Evolutionary conservation across 768 basidiomycete genomes (phyloP).

Genomic region (Collybia sordida): DNA sequence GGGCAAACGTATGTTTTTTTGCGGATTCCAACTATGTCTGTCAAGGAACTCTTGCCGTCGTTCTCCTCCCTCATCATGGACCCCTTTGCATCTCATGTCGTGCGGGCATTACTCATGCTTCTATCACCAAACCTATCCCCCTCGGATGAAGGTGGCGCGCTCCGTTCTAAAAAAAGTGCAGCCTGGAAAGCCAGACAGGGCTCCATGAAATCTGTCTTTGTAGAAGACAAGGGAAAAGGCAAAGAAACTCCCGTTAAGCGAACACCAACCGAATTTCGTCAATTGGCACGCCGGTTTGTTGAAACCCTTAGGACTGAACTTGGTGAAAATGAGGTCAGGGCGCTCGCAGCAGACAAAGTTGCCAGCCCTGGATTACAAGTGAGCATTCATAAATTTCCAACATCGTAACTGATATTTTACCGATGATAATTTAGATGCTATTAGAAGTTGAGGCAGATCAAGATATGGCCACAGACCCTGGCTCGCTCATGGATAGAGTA

Average conservation of each 20-base stretch:
- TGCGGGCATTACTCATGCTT: slow-evolving; percentile 77
- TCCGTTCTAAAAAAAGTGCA: slow-evolving; percentile 85
- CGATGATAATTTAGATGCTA: slow-evolving; percentile 54
- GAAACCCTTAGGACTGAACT: slow-evolving; percentile 49
- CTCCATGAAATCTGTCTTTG: slow-evolving; percentile 77
- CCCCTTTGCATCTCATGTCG: slow-evolving; percentile 88
- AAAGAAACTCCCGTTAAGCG: slow-evolving; percentile 21
- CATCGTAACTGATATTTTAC: slow-evolving; percentile 4
- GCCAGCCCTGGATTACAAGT: slow-evolving; percentile 80
- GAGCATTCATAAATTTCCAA: slow-evolving; percentile 12
- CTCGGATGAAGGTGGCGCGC: slow-evolving; percentile 31
- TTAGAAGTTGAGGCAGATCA: slow-evolving; percentile 80
- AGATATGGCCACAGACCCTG: slow-evolving; percentile 52
- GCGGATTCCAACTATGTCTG: background rate
- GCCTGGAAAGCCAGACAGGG: slow-evolving; percentile 83
- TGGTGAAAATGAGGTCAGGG: slow-evolving; percentile 72
- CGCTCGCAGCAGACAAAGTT: slow-evolving; percentile 71
- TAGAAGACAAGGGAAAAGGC: slow-evolving; percentile 38
- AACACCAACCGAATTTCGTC: slow-evolving; percentile 49
- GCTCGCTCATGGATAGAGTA: slow-evolving; percentile 80
- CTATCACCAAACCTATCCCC: slow-evolving; percentile 61
- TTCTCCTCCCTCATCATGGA: slow-evolving; percentile 73
- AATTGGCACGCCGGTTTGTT: slow-evolving; percentile 47
- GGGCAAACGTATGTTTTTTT: slow-evolving; percentile 6
- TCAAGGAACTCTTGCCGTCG: slow-evolving; percentile 68